These are phyloP conservation scores for Macrocybe sp. DNA, from an alignment of 1,284 basidiomycete genomes.

Conservation along the genomic window DNA sequence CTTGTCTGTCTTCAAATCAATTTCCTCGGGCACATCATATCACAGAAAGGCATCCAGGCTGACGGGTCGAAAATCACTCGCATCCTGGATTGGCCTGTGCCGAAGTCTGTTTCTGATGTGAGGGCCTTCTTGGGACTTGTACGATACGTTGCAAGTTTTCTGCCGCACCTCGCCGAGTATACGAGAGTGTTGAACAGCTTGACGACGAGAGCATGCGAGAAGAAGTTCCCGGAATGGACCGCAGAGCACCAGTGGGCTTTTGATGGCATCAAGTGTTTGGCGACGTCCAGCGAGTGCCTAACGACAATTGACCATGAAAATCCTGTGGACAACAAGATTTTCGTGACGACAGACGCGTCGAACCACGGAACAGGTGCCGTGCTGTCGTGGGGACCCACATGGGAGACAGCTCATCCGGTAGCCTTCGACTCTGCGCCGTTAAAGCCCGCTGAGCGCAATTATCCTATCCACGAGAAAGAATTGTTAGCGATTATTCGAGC, in stretches of 20 bases:
- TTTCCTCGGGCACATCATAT: slow-evolving; percentile 29
- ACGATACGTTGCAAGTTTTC: slow-evolving; percentile 25
- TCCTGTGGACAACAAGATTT: slow-evolving; percentile 12
- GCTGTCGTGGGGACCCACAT: slow-evolving; percentile 23
- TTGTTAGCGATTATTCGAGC: slow-evolving; percentile 30
- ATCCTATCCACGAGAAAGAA: slow-evolving; percentile 31
- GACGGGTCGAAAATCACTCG: slow-evolving; percentile 31
- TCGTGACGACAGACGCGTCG: slow-evolving; percentile 25
- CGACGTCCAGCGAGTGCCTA: slow-evolving; percentile 12
- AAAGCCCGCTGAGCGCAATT: slow-evolving; percentile 32
- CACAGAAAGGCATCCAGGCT: slow-evolving; percentile 30
- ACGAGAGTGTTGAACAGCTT: slow-evolving; percentile 25
- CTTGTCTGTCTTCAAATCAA: slow-evolving; percentile 22
- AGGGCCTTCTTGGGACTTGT: slow-evolving; percentile 26
- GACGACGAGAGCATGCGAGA: slow-evolving; percentile 14
- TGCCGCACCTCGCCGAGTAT: slow-evolving; percentile 19
- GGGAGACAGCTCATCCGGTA: slow-evolving; percentile 20
- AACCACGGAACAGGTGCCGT: slow-evolving; percentile 23
- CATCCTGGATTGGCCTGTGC: slow-evolving; percentile 27
- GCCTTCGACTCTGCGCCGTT: slow-evolving; percentile 35
- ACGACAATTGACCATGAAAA: slow-evolving; percentile 15
- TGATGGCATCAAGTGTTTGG: slow-evolving; percentile 27
- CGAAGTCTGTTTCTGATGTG: slow-evolving; percentile 19
- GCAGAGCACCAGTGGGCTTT: slow-evolving; percentile 29
- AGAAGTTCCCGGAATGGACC: slow-evolving; percentile 20